Evolutionary conservation across 192 early-diverging fungal genomes (phyloP), one percentile per base, ranked within the genome.

Genomic region (Kappamyces sp.): DNA sequence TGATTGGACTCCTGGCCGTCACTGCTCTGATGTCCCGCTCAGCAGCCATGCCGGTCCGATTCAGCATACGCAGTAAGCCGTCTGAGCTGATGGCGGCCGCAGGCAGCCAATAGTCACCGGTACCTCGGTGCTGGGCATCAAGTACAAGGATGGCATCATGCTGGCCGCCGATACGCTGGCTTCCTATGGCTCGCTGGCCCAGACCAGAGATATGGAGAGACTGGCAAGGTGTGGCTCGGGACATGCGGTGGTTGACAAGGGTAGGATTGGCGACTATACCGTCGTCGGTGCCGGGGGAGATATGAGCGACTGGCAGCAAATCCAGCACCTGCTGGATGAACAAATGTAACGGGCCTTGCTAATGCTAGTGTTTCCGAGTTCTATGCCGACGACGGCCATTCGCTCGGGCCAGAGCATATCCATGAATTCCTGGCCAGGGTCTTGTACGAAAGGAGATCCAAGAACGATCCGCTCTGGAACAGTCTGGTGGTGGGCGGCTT

Each of bases 141-240:
- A 91, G 75, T 98, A 89, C 83, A 94, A 91, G 69, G 93, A 94
- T 60, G 96, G 96, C 53, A 80, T 98, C 38, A 95, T 98, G 87
- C 80, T 98, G 70, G 91, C 91, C 4, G 88, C 92, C 8, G 96
- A 98, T 69, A 91, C 85, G 64, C 75, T 98, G 84, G 95, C 87
- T 34, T 96, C 96, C 11, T 98, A 93, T 68, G 96, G 96, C 51
- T 89, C 87, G 12, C 64, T 96, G 60, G 89, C 94, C 15, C 86
- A 89, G 49, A 95, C 94, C 85, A 86, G 89, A 51, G 84, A 92
- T 65, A 84, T 91, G 45, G 82, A 92, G 71, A 80, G 96, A 36
- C 67, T 98, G 58, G 65, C 83, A 59, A 64, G 62, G 47, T n/a
- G n/a, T n/a, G n/a, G n/a, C n/a, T n/a, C n/a, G n/a, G n/a, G n/a